Evolutionary conservation across 2,329 filamentous ascomycete species (phyloP).

Genomic region (Hypoxylon sp.): DNA sequence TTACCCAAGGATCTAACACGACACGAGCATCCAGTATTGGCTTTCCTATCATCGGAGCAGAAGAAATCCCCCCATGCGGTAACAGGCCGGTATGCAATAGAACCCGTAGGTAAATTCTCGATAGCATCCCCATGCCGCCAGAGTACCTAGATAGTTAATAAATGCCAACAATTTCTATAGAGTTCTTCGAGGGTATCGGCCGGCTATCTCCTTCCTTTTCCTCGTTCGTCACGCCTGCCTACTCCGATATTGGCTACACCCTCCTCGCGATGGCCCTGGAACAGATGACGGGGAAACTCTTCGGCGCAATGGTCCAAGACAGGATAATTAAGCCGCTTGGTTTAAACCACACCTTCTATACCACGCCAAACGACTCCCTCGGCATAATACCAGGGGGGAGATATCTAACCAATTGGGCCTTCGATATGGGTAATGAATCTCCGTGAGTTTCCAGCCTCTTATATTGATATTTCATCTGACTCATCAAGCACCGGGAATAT

Average conservation of each 20-base stretch:
- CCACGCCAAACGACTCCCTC: constrained; percentile 48
- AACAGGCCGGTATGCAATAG: constrained; percentile 49
- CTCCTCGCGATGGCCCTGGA: constrained; percentile 55
- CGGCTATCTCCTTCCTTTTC: constrained; percentile 50
- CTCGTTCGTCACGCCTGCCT: constrained; percentile 53
- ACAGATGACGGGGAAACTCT: constrained; percentile 50
- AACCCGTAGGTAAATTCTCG: constrained; percentile 38
- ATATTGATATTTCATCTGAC: not conserved
- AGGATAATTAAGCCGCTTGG: constrained; percentile 50
- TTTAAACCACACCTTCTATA: constrained; percentile 50
- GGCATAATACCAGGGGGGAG: constrained; percentile 53
- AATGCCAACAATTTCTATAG: constrained; percentile 33
- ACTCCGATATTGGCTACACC: constrained; percentile 55
- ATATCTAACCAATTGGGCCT: constrained; percentile 50
- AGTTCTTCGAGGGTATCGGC: constrained; percentile 49
- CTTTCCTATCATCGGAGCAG: constrained; percentile 45
- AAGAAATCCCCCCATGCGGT: constrained; percentile 51
- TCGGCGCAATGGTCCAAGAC: constrained; percentile 49
- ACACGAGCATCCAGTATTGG: constrained; percentile 42
- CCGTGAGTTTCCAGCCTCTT: constrained; percentile 42
- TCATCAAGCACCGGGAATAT: constrained; percentile 50
- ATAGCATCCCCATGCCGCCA: constrained; percentile 4
- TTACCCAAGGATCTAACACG: constrained; percentile 38
- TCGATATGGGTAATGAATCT: constrained; percentile 49
- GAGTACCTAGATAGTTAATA: too few relatives aligned